These are phyloP conservation scores for Baorangia bicolor DNA, from an alignment of 768 basidiomycete genomes.

Conservation along the genomic window DNA sequence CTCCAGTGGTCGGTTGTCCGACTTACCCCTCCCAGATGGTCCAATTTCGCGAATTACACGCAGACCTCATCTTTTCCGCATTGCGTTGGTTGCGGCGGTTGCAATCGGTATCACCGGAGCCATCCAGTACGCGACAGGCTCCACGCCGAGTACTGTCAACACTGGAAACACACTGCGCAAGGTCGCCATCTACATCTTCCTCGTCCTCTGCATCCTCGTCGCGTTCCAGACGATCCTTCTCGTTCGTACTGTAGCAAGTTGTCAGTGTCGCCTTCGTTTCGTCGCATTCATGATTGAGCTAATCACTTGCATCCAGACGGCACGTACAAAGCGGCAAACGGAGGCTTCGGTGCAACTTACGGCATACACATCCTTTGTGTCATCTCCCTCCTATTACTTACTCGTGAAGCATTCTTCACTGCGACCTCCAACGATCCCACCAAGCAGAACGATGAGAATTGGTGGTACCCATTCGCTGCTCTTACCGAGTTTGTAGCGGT, in stretches of 20 bases:
- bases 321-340: slow-evolving; percentile 15
- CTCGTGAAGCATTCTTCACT: slow-evolving; percentile 32
- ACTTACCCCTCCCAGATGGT: slow-evolving; percentile 23
- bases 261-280: slow-evolving; percentile 11
- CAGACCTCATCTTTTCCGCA: slow-evolving; percentile 23
- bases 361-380: slow-evolving; percentile 26
- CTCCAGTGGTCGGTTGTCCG: slow-evolving; percentile 21
- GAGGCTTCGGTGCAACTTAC: slow-evolving; percentile 20
- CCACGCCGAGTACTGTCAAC: slow-evolving; percentile 7
- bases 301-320: slow-evolving; percentile 15
- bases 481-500: slow-evolving; percentile 34
- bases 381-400: slow-evolving; percentile 28
- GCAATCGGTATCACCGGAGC: slow-evolving; percentile 28
- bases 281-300: background rate
- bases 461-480: slow-evolving; percentile 36
- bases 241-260: slow-evolving; percentile 10
- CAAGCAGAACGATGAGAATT: slow-evolving; percentile 29
- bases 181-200: slow-evolving; percentile 27
- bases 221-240: slow-evolving; percentile 27
- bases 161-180: slow-evolving; percentile 24
- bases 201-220: slow-evolving; percentile 27
- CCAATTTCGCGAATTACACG: slow-evolving; percentile 23
- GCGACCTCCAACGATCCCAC: slow-evolving; percentile 18
- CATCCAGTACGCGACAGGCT: slow-evolving; percentile 13
- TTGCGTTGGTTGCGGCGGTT: slow-evolving; percentile 24